Evolutionary conservation across 106 monocot species (phyloP), one percentile per base, ranked within the genome.

Genomic region (Xerophyta viscosa): DNA sequence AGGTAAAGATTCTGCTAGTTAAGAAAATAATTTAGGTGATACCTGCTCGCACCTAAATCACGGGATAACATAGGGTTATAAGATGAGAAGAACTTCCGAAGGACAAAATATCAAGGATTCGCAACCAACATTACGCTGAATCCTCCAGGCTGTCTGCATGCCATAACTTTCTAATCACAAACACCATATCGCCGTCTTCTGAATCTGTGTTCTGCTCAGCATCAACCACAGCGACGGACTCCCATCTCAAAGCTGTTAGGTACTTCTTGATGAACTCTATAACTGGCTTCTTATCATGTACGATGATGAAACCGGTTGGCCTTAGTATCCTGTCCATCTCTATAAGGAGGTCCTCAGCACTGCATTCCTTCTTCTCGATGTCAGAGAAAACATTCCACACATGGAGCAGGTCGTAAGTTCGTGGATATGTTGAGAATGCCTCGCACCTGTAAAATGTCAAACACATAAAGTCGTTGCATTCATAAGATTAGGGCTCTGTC

Each of bases 381-480:
- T 77, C 64, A 24, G 92, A 93, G 46, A 93, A 77, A 4, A 93
- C 22, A 8, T 58, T 62, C 79, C 83, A 83, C 18, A 83, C 73
- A 58, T 93, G 92, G 64, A 93, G 80, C 1, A 93, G 66, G 60
- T 93, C 92, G 22, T 93, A 93, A 15, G 92, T 93, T 21, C 92
- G 73, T 36, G 92, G 92, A 50, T 93, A 93, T 5, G 87, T 93
- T 0, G 87, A 93, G 30, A 87, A 93, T 20, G 92, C 76, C 52
- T 93, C 92, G 15, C 87, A 93, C 92, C 92, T 93, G 64, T 37
- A 39, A 39, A 39, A 39, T 39, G 1, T 15, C 10, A 39, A 39
- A n/a, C n/a, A n/a, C n/a, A n/a, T n/a, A n/a, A n/a, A n/a, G n/a
- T n/a, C n/a, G n/a, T n/a, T n/a, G n/a, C n/a, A n/a, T n/a, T n/a